phyloP scores from a whole-genome alignment of 1,139 yeast species.

The Taphrina flavorubra region DNA sequence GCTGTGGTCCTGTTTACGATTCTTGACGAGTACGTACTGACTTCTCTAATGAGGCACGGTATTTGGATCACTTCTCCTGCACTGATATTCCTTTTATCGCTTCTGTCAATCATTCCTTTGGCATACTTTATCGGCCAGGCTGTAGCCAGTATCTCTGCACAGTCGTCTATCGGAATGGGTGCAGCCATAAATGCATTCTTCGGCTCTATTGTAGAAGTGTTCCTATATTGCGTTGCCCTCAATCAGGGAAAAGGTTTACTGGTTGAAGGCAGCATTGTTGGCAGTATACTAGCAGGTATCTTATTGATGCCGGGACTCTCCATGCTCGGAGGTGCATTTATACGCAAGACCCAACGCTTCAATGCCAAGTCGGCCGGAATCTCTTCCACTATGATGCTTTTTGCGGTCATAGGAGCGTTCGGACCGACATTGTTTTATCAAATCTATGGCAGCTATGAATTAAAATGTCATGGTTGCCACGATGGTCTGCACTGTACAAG shows the following conservation, averaged over 20 bases:
- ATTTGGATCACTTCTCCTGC: constrained; percentile 64
- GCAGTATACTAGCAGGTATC: constrained; percentile 92
- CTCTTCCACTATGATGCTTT: constrained; percentile 86
- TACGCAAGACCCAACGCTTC: constrained; percentile 88
- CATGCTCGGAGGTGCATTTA: constrained; percentile 95
- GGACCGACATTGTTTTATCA: constrained; percentile 92
- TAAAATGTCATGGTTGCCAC: constrained; percentile 65
- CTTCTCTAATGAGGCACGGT: constrained; percentile 59
- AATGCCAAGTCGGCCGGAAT: constrained; percentile 98
- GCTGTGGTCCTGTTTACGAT: constrained; percentile 82
- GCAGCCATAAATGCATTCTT: constrained; percentile 98
- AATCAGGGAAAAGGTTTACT: constrained; percentile 82
- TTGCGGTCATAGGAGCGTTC: constrained; percentile 85
- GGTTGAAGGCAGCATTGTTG: constrained; percentile 97
- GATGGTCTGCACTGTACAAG: constrained; percentile 60
- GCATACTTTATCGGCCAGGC: constrained; percentile 99
- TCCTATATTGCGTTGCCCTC: constrained; percentile 88
- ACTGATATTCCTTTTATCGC: constrained; percentile 70
- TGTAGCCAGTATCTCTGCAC: constrained; percentile 97
- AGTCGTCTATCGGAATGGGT: constrained; percentile 99
- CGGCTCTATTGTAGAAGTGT: constrained; percentile 93
- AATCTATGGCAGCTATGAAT: constrained; percentile 85
- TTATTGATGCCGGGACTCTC: constrained; percentile 88
- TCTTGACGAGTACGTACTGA: constrained; percentile 71
- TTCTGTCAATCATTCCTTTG: constrained; percentile 84